A percentile compares a stretch with the other conserved stretches of the same genome.
Conservation (phyloP, 1,139 yeast species). For the Scheffersomyces illinoinensis region DNA sequence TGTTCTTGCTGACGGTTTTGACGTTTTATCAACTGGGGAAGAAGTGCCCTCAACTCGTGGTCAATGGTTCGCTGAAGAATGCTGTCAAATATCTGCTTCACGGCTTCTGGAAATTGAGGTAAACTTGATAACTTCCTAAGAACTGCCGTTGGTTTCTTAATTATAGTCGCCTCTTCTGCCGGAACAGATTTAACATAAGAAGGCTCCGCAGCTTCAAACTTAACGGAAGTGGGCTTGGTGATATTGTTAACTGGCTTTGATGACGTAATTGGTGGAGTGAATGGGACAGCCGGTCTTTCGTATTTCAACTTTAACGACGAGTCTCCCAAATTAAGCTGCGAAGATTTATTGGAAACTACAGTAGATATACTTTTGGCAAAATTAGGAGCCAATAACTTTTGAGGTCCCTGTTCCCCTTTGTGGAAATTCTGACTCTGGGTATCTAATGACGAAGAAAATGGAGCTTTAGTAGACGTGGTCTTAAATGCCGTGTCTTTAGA, state of each 20-base stretch:
- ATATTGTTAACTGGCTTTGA: neutral
- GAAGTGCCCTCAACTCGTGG: conserved; percentile 25
- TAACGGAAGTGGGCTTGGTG: neutral
- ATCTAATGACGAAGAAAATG: neutral
- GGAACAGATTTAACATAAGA: neutral
- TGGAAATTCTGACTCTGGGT: neutral
- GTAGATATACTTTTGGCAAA: neutral
- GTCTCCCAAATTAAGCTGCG: neutral
- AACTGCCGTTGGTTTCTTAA: conserved; percentile 8
- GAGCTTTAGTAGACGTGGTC: neutral
- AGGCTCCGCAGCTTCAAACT: neutral
- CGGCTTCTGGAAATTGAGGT: conserved; percentile 19
- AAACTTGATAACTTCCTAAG: conserved; percentile 17
- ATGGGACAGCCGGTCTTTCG: neutral
- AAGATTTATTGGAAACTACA: neutral
- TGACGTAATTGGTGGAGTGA: neutral
- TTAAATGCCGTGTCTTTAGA: neutral
- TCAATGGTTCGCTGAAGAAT: conserved; percentile 33
- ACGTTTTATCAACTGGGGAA: conserved; percentile 25
- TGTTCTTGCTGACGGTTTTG: conserved; percentile 26
- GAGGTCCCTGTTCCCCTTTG: neutral
- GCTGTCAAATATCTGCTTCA: conserved; percentile 23
- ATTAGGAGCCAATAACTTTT: neutral
- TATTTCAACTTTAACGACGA: neutral
- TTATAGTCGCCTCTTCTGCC: conserved; percentile 1